Percentiles rank a stretch among this genome's conserved stretches.
Evolutionary conservation across 2,329 filamentous ascomycete genomes (phyloP).

Genomic region (Zasmidium angulare): DNA sequence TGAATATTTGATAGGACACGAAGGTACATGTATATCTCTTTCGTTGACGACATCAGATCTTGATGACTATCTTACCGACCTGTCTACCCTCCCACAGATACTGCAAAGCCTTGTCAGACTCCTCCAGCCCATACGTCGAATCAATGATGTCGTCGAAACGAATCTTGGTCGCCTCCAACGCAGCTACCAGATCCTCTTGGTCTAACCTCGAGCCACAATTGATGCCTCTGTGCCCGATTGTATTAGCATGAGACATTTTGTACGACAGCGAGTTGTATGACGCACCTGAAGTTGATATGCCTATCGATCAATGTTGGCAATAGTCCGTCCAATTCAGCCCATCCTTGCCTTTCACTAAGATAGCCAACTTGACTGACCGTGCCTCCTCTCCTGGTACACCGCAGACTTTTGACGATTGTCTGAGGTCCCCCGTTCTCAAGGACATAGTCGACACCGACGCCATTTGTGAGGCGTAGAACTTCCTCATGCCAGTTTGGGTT

Average conservation of each 20-base stretch:
- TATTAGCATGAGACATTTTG: neutral
- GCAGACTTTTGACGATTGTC: constrained; percentile 17
- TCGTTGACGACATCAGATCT: neutral
- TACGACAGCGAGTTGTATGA: neutral
- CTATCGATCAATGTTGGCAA: constrained; percentile 21
- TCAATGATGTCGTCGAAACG: constrained; percentile 38
- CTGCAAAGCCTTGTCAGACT: constrained; percentile 32
- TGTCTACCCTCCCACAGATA: constrained; percentile 26
- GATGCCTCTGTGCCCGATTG: constrained; percentile 17
- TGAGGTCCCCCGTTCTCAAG: constrained; percentile 48
- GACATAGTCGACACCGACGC: constrained; percentile 45
- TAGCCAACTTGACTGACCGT: constrained; percentile 17
- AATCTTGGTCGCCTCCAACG: constrained; percentile 41
- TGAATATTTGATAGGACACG: too few species aligned
- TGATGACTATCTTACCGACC: constrained; percentile 34
- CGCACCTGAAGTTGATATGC: constrained; percentile 16
- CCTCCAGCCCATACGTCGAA: constrained; percentile 37
- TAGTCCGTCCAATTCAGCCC: constrained; percentile 12
- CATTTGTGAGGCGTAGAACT: constrained; percentile 48
- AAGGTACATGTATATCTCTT: too few species aligned
- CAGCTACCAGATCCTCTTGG: constrained; percentile 39
- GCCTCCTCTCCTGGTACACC: constrained; percentile 32
- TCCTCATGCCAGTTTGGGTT: constrained; percentile 58
- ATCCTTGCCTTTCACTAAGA: constrained; percentile 7
- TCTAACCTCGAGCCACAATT: constrained; percentile 43